A percentile compares a stretch with the other conserved stretches of the same genome.
Conservation (phyloP, 2,329 filamentous ascomycete genomes). For the Fonsecaea multimorphosa region DNA sequence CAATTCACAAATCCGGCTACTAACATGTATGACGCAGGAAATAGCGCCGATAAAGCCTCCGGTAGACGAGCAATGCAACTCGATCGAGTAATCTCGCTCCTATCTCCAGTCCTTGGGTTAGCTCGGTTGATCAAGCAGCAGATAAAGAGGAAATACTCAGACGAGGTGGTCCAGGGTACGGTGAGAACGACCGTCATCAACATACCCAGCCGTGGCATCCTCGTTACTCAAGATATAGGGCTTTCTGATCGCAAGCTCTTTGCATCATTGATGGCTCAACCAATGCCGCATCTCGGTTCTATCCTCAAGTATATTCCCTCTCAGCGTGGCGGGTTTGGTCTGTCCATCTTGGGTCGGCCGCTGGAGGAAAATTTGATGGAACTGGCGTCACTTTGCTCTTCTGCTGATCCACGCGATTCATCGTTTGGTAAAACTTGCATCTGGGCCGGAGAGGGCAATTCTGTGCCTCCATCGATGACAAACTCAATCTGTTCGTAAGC, state of each 20-base stretch:
- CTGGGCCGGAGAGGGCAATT: constrained; percentile 38
- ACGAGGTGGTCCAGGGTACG: not conserved
- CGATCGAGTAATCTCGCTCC: not conserved
- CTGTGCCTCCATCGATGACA: constrained; percentile 31
- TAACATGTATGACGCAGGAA: not conserved
- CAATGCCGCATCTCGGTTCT: not conserved
- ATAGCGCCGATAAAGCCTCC: not conserved
- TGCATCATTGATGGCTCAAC: not conserved
- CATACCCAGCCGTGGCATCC: not conserved
- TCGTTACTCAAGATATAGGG: not conserved
- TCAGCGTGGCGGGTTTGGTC: not conserved
- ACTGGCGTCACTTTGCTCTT: constrained; percentile 22
- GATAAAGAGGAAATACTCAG: not conserved
- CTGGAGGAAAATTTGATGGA: not conserved
- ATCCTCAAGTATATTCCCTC: not conserved
- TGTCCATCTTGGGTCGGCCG: not conserved
- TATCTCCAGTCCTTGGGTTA: not conserved
- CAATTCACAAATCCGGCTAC: not conserved
- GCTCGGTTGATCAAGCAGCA: not conserved
- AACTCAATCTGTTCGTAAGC: constrained; percentile 37
- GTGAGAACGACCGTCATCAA: not conserved
- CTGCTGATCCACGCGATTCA: constrained; percentile 6
- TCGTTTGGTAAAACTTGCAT: constrained; percentile 16
- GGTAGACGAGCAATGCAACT: not conserved
- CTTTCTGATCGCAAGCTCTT: not conserved